These are phyloP conservation scores for Chlorella sp. DNA, from an alignment of 139 green algal species.

Conservation along the genomic window DNA sequence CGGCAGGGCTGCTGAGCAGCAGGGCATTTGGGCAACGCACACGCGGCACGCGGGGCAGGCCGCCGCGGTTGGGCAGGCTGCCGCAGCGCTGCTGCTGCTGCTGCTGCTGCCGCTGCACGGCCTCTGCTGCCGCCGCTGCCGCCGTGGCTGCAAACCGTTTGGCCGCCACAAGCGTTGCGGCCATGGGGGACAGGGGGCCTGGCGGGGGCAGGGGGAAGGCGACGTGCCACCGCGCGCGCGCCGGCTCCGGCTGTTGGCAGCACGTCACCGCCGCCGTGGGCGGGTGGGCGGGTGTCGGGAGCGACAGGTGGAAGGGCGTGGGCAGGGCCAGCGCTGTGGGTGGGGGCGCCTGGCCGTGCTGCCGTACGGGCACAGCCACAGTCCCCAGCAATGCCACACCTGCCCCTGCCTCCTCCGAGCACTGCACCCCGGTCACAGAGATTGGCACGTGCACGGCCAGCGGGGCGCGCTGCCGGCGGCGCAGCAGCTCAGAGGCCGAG, in stretches of 20 bases:
- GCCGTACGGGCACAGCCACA: neutral
- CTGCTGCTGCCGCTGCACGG: neutral
- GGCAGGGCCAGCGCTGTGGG: neutral
- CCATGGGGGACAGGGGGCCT: neutral
- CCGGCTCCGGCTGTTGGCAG: too few relatives aligned
- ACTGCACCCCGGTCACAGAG: neutral
- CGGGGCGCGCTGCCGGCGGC: neutral
- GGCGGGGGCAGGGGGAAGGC: neutral
- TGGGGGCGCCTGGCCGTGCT: neutral
- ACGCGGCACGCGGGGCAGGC: neutral
- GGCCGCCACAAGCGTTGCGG: neutral
- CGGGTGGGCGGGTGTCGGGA: neutral
- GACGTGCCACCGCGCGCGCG: neutral
- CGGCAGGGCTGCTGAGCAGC: neutral
- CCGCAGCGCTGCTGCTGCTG: neutral
- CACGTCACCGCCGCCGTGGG: neutral
- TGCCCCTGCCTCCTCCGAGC: neutral
- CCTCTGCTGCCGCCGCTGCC: neutral
- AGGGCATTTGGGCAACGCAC: neutral
- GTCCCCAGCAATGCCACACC: neutral
- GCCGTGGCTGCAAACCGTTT: neutral
- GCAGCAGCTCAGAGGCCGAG: neutral
- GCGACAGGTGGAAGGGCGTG: neutral
- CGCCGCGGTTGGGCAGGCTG: neutral
- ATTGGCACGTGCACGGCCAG: constrained; percentile 7